Conservation (phyloP, 2,329 filamentous ascomycete genomes). For the Ascochyta pisi region DNA sequence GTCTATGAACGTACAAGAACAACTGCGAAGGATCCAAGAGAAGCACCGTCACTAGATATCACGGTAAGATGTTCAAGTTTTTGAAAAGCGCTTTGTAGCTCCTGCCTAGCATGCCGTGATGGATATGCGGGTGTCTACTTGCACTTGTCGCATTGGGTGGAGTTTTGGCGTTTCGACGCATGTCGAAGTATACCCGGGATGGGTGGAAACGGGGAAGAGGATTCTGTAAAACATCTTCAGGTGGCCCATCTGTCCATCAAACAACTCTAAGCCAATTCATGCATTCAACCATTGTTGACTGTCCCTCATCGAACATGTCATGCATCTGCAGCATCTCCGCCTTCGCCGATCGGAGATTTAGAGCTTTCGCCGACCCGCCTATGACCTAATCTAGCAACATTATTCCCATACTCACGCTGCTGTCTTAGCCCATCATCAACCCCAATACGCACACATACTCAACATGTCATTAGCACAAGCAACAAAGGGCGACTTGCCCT, state of each 20-base stretch:
- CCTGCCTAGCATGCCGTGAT: not conserved
- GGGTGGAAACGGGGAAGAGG: slow-evolving; percentile 6
- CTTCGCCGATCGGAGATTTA: slow-evolving; percentile 36
- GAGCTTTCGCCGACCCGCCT: slow-evolving; percentile 36
- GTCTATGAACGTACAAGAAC: slow-evolving; percentile 76
- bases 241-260: slow-evolving; percentile 2
- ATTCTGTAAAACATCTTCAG: slow-evolving; percentile 11
- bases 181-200: slow-evolving; percentile 19
- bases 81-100: not conserved
- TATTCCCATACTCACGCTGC: slow-evolving; percentile 42
- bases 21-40: slow-evolving; percentile 74
- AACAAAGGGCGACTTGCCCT: slow-evolving; percentile 47
- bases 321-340: slow-evolving; percentile 15
- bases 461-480: slow-evolving; percentile 47
- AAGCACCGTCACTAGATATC: slow-evolving; percentile 48
- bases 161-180: slow-evolving; percentile 22
- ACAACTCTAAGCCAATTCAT: slow-evolving; percentile 5
- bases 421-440: slow-evolving; percentile 30
- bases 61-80: slow-evolving; percentile 6
- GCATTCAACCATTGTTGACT: not conserved
- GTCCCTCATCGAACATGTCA: not conserved
- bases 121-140: not conserved
- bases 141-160: slow-evolving; percentile 24
- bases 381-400: slow-evolving; percentile 43
- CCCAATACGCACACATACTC: slow-evolving; percentile 10